Conservation (phyloP, 371 early-diverging fungal genomes). For the Actinomortierella ambigua region DNA sequence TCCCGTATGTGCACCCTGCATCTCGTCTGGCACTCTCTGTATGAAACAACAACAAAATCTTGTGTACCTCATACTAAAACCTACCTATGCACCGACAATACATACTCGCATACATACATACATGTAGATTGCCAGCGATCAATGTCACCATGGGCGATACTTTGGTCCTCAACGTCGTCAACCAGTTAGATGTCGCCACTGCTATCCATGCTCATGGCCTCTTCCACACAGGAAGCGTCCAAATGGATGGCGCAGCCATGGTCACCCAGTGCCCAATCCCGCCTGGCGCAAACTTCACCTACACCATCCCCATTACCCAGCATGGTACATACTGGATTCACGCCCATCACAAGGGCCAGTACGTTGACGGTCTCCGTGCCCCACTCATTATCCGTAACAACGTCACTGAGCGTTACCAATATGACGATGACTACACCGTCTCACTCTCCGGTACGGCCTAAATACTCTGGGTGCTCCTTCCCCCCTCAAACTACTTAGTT, state of each 20-base stretch:
- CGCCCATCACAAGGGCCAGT: slow-evolving; percentile 45
- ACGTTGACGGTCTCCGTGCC: slow-evolving; percentile 55
- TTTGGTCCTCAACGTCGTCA: slow-evolving; percentile 52
- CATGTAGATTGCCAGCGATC: slow-evolving; percentile 25
- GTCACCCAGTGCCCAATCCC: slow-evolving; percentile 53
- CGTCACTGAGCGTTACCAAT: slow-evolving; percentile 38
- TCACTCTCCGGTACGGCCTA: slow-evolving; percentile 12
- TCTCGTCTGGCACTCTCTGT: too few species aligned
- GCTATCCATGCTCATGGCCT: slow-evolving; percentile 75
- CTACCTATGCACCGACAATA: too few species aligned
- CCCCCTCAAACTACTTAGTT: background rate
- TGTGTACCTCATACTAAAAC: too few species aligned
- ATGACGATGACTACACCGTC: slow-evolving; percentile 53
- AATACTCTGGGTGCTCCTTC: background rate
- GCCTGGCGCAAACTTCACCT: slow-evolving; percentile 44
- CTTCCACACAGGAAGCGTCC: slow-evolving; percentile 61
- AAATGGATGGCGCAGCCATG: slow-evolving; percentile 63
- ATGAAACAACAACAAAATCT: too few species aligned
- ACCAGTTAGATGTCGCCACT: slow-evolving; percentile 58
- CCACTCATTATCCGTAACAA: slow-evolving; percentile 54
- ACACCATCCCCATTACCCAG: slow-evolving; percentile 49
- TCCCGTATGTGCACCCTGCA: slow-evolving; percentile 74
- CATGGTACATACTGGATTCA: slow-evolving; percentile 62
- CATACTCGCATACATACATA: too few species aligned
- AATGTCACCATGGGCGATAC: slow-evolving; percentile 44